phyloP scores from a whole-genome alignment of 805 yeast genomes.

The Saccharomycopsis sp. region DNA sequence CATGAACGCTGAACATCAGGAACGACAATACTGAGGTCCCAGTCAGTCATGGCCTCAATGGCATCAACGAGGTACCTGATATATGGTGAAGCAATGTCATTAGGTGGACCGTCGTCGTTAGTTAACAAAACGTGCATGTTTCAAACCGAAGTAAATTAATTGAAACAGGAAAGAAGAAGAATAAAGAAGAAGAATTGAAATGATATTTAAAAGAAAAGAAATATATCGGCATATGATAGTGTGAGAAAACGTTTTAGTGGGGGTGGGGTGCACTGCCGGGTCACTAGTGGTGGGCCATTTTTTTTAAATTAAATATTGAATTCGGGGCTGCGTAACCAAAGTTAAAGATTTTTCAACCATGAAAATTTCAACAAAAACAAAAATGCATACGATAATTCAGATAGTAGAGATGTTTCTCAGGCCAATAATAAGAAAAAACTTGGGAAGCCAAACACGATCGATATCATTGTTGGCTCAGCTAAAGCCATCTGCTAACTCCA shows the following conservation, averaged over 20 bases:
- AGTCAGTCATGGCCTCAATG: slow-evolving; percentile 55
- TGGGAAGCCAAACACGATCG: neutral
- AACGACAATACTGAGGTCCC: slow-evolving; percentile 79
- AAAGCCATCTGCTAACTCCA: slow-evolving; percentile 57
- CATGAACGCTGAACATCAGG: slow-evolving; percentile 85
- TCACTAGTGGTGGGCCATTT: neutral
- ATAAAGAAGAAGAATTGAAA: neutral
- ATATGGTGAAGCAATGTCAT: slow-evolving; percentile 74
- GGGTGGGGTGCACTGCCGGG: too few species aligned
- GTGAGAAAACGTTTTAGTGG: neutral
- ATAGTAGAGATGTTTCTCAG: too few species aligned
- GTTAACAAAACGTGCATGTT: slow-evolving; percentile 55
- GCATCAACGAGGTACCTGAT: slow-evolving; percentile 74
- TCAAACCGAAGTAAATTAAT: neutral
- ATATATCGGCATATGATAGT: neutral
- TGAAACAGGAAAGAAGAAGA: neutral
- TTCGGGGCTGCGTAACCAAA: too few species aligned
- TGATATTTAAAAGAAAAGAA: too few species aligned
- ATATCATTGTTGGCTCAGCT: slow-evolving; percentile 45
- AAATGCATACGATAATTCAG: too few species aligned
- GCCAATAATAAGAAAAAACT: too few species aligned
- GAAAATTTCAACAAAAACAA: neutral
- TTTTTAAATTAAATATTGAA: too few species aligned
- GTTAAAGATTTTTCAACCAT: too few species aligned
- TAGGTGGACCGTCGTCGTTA: slow-evolving; percentile 95